A percentile compares a stretch with the other conserved stretches of the same genome.
Conservation (phyloP, 78 protist genomes). For the Guillardia theta region DNA sequence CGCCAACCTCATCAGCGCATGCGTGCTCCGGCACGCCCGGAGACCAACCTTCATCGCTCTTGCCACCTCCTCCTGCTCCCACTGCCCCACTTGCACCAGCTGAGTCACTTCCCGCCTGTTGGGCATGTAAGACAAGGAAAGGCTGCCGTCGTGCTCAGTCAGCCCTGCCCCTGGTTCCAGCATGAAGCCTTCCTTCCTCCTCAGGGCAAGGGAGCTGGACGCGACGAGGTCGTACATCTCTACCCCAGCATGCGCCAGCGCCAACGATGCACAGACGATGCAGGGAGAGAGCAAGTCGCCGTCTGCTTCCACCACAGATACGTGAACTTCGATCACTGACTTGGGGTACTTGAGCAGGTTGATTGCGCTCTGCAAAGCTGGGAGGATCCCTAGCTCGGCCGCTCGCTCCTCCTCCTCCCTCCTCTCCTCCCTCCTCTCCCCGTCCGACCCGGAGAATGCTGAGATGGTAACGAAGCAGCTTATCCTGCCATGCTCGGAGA, state of each 20-base stretch:
- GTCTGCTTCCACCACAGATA: conserved; percentile 78
- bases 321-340: conserved; percentile 63
- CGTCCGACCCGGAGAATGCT: background rate
- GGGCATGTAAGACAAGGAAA: background rate
- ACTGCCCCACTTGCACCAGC: conserved; percentile 16
- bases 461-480: background rate
- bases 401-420: background rate
- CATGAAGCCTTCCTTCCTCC: background rate
- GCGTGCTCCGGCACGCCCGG: background rate
- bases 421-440: too few relatives aligned
- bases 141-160: background rate
- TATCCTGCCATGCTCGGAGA: background rate
- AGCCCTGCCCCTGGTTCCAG: background rate
- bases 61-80: background rate
- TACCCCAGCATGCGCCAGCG: conserved; percentile 82
- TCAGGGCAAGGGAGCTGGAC: conserved; percentile 51
- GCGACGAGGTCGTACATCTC: conserved; percentile 79
- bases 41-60: background rate
- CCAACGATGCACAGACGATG: conserved; percentile 71
- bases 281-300: conserved; percentile 70
- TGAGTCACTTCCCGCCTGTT: conserved; percentile 33
- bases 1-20: background rate
- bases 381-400: conserved; percentile 28
- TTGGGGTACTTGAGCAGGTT: conserved; percentile 71
- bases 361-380: conserved; percentile 62